Evolutionary conservation across 2,329 filamentous ascomycete genomes (phyloP), one percentile per base, ranked within the genome.

Genomic region (Cladorrhinum sp.): DNA sequence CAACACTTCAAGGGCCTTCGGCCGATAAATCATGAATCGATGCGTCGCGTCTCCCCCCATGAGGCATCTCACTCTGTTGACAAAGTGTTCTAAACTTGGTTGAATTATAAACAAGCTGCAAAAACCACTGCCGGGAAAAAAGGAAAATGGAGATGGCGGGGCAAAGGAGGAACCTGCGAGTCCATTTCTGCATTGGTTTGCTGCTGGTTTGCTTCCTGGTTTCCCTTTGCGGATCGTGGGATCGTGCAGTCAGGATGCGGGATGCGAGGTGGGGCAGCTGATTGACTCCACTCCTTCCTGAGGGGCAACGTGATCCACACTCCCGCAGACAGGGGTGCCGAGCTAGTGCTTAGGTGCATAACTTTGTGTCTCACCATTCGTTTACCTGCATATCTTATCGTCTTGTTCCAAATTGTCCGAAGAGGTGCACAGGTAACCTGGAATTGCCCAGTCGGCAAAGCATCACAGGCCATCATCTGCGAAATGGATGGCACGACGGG

Each of bases 401-500:
- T 22, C 8, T 18, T 18, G 18, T n/a, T 22, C 10, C 8, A 22
- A 45, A 6, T n/a, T 7, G 41, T 18, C 41, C 53, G 22, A 49
- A 56, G 27, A 41, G 53, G 36, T 27, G 41, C 38, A 29, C 22
- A 45, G 24, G 38, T n/a, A n/a, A n/a, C n/a, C n/a, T n/a, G n/a
- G n/a, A n/a, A n/a, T n/a, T n/a, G n/a, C n/a, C n/a, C 41, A 45
- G 10, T 45, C 16, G 18, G 41, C 41, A 18, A 45, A 45, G 16
- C 53, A 8, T 56, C n/a, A n/a, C 53, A 49, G 6, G 49, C 13
- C 49, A 45, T 25, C 55, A 32, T 36, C n/a, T 16, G 20, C 20
- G 45, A 50, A 38, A 81, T 81, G 79, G 76, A 77, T 41, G 60
- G 72, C 8, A 59, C 66, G 51, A 36, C 63, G 25, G 63, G 66